Evolutionary conservation across 495 filamentous ascomycete genomes (phyloP).

Genomic region (Penicillium chermesinum): DNA sequence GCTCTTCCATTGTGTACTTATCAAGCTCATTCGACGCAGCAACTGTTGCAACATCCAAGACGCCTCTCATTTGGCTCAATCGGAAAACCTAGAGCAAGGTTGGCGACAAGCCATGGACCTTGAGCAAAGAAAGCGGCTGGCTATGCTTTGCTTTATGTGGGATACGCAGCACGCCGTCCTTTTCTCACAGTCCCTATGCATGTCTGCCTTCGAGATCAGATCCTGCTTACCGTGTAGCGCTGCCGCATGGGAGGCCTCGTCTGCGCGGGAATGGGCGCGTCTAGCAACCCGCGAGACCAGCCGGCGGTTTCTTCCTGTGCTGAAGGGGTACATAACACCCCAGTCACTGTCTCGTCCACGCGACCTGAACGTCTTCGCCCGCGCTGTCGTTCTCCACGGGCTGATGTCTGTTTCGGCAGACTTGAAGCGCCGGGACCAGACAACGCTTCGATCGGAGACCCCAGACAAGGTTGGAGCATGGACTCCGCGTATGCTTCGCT

Average conservation of each 20-base stretch:
- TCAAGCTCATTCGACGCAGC: conserved; percentile 53
- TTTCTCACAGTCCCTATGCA: conserved; percentile 54
- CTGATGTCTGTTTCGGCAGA: conserved; percentile 54
- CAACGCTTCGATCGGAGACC: conserved; percentile 35
- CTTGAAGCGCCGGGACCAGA: conserved; percentile 52
- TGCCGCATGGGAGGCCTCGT: conserved; percentile 46
- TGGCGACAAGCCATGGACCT: conserved; percentile 47
- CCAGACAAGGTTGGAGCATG: conserved; percentile 40
- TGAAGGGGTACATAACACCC: conserved; percentile 49
- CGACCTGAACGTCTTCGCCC: conserved; percentile 43
- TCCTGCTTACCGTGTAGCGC: conserved; percentile 44
- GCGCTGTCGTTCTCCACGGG: conserved; percentile 47
- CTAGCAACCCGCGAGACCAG: conserved; percentile 24
- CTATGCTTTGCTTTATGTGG: conserved; percentile 56
- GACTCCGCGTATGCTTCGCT: conserved; percentile 43
- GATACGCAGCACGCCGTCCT: conserved; percentile 53
- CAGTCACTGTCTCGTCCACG: conserved; percentile 24
- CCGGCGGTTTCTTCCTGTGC: conserved; percentile 37
- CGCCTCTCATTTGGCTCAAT: conserved; percentile 20
- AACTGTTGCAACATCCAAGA: conserved; percentile 43
- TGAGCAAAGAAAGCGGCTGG: conserved; percentile 51
- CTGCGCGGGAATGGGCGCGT: conserved; percentile 42
- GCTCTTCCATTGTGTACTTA: conserved; percentile 53
- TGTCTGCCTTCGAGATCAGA: conserved; percentile 53
- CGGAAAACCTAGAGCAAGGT: conserved; percentile 28